These are phyloP conservation scores for Sarocladium brachiariae DNA, from an alignment of 2,329 filamentous ascomycete species.

Conservation along the genomic window DNA sequence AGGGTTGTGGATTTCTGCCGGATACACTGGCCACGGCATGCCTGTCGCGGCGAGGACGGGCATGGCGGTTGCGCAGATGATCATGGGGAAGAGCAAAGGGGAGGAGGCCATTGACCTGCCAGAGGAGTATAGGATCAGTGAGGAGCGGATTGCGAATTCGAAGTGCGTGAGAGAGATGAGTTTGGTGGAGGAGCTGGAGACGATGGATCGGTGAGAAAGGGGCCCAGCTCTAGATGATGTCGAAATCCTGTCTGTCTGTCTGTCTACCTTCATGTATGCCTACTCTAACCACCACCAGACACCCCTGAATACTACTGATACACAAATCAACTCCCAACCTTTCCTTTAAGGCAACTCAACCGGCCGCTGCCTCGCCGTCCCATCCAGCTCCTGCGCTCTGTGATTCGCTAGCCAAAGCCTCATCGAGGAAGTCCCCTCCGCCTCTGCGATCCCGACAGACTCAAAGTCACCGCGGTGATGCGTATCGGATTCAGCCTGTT, in stretches of 20 bases:
- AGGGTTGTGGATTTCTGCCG: conserved; percentile 57
- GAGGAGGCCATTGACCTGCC: conserved; percentile 40
- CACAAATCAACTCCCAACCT: too few species aligned
- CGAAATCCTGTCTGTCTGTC: too few species aligned
- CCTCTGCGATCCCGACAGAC: not conserved
- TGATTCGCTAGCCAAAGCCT: not conserved
- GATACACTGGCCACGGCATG: conserved; percentile 73
- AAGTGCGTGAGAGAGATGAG: too few species aligned
- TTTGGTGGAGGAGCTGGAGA: conserved; percentile 20
- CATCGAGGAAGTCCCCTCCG: not conserved
- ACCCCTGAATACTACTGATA: too few species aligned
- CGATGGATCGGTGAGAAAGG: conserved; percentile 1
- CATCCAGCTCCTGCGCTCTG: not conserved
- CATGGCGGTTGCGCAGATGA: conserved; percentile 55
- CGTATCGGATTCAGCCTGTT: not conserved
- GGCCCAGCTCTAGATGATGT: too few species aligned
- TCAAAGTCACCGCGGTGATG: not conserved
- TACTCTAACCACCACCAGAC: too few species aligned
- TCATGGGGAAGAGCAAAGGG: conserved; percentile 34
- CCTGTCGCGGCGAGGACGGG: conserved; percentile 63
- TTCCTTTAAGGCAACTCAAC: not conserved
- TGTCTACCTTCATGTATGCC: too few species aligned
- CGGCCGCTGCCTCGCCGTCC: not conserved
- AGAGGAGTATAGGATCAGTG: conserved; percentile 28
- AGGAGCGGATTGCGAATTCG: too few species aligned